Base-by-base conservation (phyloP, 1,284 basidiomycete genomes). In the Melampsora americana region DNA sequence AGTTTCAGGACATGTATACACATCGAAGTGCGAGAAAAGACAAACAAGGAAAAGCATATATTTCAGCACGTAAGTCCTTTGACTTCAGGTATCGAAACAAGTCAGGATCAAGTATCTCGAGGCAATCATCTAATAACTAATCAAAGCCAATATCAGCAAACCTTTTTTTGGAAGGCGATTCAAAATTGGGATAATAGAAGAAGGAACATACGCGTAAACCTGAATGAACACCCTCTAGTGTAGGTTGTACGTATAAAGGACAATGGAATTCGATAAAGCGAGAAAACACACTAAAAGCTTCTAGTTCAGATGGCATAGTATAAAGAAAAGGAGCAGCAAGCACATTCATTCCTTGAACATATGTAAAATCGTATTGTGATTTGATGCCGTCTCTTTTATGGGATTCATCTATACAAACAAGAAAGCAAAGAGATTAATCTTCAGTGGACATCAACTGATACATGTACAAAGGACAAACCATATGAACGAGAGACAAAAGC, bases 291-390 rank as follows among this genome's bases (percentile, higher is more conserved):
- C 90, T 92, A 84, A 97, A 99, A 0, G 95, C 95, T 83, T 99
- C 95, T 12, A 98, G 84, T 83, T 99, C 93, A 6, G 92, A 93
- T 1, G 93, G 92, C 88, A 97, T 91, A 12, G 92, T 92, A 82
- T 96, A 98, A 56, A 99, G 86, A 83, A 98, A 98, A 0, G 95
- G 95, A 0, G 95, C 95, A 20, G 94, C 93, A 42, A 99, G 88
- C 50, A 98, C 95, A 83, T 99, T 99, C 94, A 98, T 97, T 46
- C 95, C 72, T 67, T 74, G 72, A 56, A 74, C 72, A 64, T 74
- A 74, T 20, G 72, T 74, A 26, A 74, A 74, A 35, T 56, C 53
- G 53, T 23, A 56, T 42, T 56, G 7, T 7, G 26, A 6, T 56
- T 56, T 56, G 53, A 11, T 42, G 12, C 39, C 39, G 39, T 42